These are phyloP conservation scores for Populus davidiana DNA, from an alignment of 345 rosid species.

Conservation along the genomic window DNA sequence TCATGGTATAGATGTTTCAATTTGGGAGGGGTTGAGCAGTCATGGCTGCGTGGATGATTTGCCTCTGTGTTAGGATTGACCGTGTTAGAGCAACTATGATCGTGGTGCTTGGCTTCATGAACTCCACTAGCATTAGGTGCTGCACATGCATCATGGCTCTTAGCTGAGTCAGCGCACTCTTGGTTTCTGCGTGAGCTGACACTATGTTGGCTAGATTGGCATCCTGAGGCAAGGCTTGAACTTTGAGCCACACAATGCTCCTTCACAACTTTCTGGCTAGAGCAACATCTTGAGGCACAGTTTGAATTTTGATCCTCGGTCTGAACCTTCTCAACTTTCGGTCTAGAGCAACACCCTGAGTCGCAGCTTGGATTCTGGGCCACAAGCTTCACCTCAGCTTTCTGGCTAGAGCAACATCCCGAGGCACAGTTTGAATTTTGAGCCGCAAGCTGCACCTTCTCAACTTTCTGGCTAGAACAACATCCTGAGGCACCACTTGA, in stretches of 20 bases:
- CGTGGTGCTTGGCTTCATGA: neutral
- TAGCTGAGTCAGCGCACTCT: constrained; percentile 1
- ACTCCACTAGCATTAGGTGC: neutral
- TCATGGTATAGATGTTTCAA: neutral
- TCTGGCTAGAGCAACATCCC: neutral
- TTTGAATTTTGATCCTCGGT: neutral
- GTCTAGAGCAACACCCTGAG: neutral
- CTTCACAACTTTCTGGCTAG: constrained; percentile 4
- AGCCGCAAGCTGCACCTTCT: neutral
- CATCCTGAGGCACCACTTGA: neutral
- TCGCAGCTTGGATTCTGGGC: neutral
- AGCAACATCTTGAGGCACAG: neutral
- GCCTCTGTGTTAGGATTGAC: neutral
- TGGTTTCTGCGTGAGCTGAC: neutral
- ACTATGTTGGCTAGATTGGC: constrained; percentile 1
- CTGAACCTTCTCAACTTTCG: neutral
- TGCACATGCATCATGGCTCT: neutral
- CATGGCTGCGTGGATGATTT: neutral
- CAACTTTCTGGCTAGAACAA: neutral
- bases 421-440: neutral
- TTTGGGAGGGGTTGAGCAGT: neutral
- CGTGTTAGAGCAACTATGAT: neutral
- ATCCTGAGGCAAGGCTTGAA: constrained; percentile 15
- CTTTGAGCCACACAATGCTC: neutral
- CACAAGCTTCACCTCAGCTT: neutral